phyloP scores from a whole-genome alignment of 176 grass and related monocot species.

The Zea mays region DNA sequence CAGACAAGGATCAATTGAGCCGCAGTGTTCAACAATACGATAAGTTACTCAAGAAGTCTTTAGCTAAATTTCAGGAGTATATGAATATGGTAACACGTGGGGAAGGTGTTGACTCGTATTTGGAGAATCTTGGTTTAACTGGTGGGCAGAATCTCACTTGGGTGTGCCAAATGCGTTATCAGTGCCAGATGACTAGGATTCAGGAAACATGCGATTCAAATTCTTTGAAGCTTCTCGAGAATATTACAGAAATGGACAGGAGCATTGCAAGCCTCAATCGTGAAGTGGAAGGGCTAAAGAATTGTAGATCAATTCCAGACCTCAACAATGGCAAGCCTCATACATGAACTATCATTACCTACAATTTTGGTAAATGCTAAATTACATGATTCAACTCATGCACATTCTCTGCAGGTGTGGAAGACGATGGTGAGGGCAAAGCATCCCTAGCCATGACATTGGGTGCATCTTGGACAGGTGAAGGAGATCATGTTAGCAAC shows the following conservation, averaged over 20 bases:
- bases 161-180: background rate
- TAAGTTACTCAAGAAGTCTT: background rate
- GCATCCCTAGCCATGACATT: background rate
- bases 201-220: background rate
- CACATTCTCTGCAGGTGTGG: background rate
- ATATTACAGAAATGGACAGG: background rate
- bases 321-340: constrained; percentile 37
- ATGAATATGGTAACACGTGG: background rate
- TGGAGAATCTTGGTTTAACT: background rate
- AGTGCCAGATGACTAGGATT: background rate
- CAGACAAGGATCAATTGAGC: background rate
- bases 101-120: constrained; percentile 19
- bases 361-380: constrained; percentile 27
- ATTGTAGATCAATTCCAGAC: constrained; percentile 29
- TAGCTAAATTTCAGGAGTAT: constrained; percentile 21
- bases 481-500: background rate
- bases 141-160: background rate
- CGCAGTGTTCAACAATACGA: background rate
- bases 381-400: constrained; percentile 10
- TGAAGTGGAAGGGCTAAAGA: constrained; percentile 38
- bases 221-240: background rate
- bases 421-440: background rate
- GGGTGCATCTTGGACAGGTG: background rate
- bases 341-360: constrained; percentile 5
- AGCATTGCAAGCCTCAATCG: background rate